These are phyloP conservation scores for Tricholoma furcatifolium DNA, from an alignment of 768 basidiomycete genomes.

Conservation along the genomic window DNA sequence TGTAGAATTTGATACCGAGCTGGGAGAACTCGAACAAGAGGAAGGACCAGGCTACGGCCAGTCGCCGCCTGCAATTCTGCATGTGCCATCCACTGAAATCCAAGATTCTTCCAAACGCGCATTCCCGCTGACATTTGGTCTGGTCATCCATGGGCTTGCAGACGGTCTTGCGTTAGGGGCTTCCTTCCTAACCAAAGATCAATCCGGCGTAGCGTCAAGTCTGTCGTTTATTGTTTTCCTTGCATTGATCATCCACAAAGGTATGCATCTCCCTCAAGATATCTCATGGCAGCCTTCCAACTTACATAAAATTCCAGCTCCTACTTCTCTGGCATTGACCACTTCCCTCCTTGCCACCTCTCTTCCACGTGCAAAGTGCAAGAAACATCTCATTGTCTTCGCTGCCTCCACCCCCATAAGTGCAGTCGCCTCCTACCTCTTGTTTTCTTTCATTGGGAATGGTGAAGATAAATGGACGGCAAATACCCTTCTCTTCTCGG, in stretches of 20 bases:
- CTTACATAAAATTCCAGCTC: constrained; percentile 49
- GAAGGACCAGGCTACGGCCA: constrained; percentile 29
- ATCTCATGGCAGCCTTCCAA: not conserved
- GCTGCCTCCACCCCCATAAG: constrained; percentile 81
- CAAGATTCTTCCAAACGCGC: constrained; percentile 36
- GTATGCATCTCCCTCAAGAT: constrained; percentile 30
- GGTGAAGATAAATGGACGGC: constrained; percentile 63
- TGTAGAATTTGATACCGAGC: constrained; percentile 61
- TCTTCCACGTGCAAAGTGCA: constrained; percentile 68
- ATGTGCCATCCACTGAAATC: constrained; percentile 15
- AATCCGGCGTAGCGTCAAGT: constrained; percentile 34
- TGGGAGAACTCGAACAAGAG: constrained; percentile 55
- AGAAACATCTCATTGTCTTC: constrained; percentile 75
- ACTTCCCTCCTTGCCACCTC: constrained; percentile 78
- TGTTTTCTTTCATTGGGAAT: constrained; percentile 57
- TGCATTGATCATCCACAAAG: constrained; percentile 92
- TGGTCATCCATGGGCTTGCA: constrained; percentile 84
- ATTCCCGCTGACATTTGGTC: constrained; percentile 78
- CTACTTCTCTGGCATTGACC: constrained; percentile 87
- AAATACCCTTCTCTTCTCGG: constrained; percentile 79
- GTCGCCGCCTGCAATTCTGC: constrained; percentile 11
- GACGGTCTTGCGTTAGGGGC: constrained; percentile 94
- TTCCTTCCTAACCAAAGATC: constrained; percentile 44
- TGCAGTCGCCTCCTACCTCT: constrained; percentile 71
- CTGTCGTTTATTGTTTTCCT: constrained; percentile 86